Conservation (phyloP, 148 eudicot genomes). For the Cornus suecica region DNA sequence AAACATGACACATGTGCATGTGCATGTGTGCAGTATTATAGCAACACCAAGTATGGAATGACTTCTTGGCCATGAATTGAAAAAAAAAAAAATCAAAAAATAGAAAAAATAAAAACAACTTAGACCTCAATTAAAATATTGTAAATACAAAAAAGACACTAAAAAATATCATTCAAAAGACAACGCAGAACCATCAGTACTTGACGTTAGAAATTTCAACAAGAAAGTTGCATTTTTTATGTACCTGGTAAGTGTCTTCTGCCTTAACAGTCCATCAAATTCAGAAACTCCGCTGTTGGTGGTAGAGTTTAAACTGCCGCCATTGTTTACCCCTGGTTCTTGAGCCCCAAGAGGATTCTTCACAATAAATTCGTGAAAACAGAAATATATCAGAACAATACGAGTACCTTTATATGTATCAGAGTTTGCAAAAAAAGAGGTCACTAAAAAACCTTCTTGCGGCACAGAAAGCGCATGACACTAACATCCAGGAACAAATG, state of each 20-base stretch:
- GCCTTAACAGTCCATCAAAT: slow-evolving; percentile 76
- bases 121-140: background rate
- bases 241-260: slow-evolving; percentile 82
- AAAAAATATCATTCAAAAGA: no score
- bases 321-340: slow-evolving; percentile 19
- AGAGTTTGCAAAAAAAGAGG: no score
- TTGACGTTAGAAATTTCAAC: no score
- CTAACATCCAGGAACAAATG: no score
- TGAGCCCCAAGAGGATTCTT: slow-evolving; percentile 34
- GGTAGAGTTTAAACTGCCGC: slow-evolving; percentile 15
- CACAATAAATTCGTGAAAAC: slow-evolving; percentile 9
- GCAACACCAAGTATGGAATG: background rate
- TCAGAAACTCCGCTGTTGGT: slow-evolving; percentile 49
- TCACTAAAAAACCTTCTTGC: no score
- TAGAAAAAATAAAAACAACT: no score
- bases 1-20: background rate
- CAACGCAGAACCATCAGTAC: no score
- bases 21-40: no score
- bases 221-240: no score
- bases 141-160: no score
- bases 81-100: no score
- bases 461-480: no score
- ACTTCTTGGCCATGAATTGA: background rate
- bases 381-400: background rate
- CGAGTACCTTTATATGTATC: background rate